Evolutionary conservation across 331 rosid species (phyloP).

Genomic region (Quercus tomentella): DNA sequence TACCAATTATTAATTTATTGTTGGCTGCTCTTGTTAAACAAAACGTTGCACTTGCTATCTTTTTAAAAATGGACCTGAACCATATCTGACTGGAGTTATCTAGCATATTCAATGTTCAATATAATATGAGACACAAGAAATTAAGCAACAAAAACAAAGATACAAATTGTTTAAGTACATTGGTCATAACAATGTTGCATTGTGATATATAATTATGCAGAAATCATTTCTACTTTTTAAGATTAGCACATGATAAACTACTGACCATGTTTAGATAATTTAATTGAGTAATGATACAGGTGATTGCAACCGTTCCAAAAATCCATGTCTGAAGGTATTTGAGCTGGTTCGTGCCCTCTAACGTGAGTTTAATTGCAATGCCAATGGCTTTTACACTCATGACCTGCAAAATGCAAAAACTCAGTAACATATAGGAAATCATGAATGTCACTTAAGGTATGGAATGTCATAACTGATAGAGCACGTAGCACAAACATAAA

Average conservation of each 20-base stretch:
- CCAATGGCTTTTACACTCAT: constrained; percentile 94
- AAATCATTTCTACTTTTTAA: not conserved
- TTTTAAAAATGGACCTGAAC: not conserved
- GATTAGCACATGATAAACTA: not conserved
- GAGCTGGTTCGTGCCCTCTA: constrained; percentile 81
- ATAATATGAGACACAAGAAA: not conserved
- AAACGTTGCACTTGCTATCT: not conserved
- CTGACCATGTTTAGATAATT: constrained; percentile 85
- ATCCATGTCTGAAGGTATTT: constrained; percentile 80
- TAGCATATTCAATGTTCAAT: not conserved
- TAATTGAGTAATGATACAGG: constrained; percentile 74
- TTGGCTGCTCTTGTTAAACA: not conserved
- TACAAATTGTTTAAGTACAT: not conserved
- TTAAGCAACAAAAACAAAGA: not conserved
- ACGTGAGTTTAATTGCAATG: constrained; percentile 80
- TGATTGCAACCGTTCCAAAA: constrained; percentile 70
- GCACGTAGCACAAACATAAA: not conserved
- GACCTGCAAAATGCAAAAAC: constrained; percentile 47
- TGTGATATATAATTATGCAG: not conserved
- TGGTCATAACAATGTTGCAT: not conserved
- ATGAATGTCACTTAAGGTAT: not conserved
- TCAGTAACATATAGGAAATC: constrained; percentile 5
- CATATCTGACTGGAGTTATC: not conserved
- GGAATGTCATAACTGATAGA: not conserved
- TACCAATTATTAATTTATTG: not conserved